Evolutionary conservation across 495 filamentous ascomycete genomes (phyloP), one percentile per base, ranked within the genome.

Genomic region (Podospora sp.): DNA sequence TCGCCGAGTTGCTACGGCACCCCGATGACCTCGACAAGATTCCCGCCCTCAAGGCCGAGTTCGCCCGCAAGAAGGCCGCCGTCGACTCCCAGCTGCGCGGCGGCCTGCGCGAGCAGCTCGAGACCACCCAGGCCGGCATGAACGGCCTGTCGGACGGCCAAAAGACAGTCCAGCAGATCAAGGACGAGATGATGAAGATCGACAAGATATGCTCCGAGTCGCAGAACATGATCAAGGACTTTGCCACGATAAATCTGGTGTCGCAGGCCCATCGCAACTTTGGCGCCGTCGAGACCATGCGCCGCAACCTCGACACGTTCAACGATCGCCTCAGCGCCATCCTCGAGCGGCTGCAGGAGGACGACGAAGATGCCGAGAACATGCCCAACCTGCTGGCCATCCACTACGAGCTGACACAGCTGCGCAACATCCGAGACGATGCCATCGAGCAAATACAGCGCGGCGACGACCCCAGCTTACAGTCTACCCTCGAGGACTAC

Each of bases 101-200:
- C 65, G 93, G 93, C 21, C 85, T 99, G 58, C 86, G 90, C 61
- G 93, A 95, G 66, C 95, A 99, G 80, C 85, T 98, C 58, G 91
- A 95, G 75, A 89, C 92, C 8, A 97, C 96, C 21, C 93, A 97
- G 80, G 83, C 88, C 59, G 95, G 96, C 74, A 97, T 99, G 86
- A 88, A 82, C 64, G 87, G 88, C 40, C 88, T 99, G 65, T 86
- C 85, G 50, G 92, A 97, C 78, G 93, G 92, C 59, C 93, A 97
- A 77, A 88, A 92, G 70, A 91, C 90, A 58, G 89, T 98, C 14
- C 88, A 91, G 67, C 86, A 88, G 68, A 97, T 97, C 72, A 94
- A 94, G 78, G 96, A 98, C 72, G 95, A 98, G 82, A 94, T 99
- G 84, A 90, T 93, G 83, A 95, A 95, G 79, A 97, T 99, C 76